Conservation (phyloP, 1,284 basidiomycete genomes). For the Papiliotrema flavescens region DNA sequence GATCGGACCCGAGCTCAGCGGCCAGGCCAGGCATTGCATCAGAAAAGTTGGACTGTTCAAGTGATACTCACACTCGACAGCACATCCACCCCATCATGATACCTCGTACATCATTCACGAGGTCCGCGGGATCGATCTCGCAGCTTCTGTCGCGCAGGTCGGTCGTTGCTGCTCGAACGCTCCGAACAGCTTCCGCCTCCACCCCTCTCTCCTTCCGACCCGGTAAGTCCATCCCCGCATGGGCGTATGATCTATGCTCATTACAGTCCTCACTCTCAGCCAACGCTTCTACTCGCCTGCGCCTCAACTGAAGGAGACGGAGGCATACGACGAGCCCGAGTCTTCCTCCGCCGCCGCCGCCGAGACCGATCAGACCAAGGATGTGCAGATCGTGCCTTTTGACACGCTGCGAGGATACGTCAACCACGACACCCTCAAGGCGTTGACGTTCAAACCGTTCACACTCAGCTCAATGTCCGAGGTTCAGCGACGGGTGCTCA, state of each 20-base stretch:
- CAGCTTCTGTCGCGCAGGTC: not conserved
- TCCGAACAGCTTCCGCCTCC: not conserved
- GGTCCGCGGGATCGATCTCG: not conserved
- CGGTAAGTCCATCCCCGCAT: not conserved
- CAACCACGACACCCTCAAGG: constrained; percentile 56
- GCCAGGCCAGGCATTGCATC: no score
- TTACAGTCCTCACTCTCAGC: not conserved
- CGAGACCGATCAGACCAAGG: not conserved
- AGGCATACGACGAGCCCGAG: not conserved
- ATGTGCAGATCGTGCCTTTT: constrained; percentile 47
- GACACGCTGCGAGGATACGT: constrained; percentile 51
- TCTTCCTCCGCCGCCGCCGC: not conserved
- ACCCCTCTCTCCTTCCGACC: not conserved
- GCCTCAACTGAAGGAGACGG: not conserved
- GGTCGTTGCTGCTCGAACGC: not conserved
- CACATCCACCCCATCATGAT: not conserved
- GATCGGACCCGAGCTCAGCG: no score
- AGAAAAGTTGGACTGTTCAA: not conserved
- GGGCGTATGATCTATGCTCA: not conserved
- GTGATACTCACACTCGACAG: not conserved
- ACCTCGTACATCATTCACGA: not conserved
- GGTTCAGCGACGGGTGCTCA: constrained; percentile 77
- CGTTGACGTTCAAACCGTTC: constrained; percentile 68
- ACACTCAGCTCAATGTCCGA: constrained; percentile 70
- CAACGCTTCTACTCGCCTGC: constrained; percentile 1